Evolutionary conservation across 768 basidiomycete genomes (phyloP).

Genomic region (Boletellus ananiceps): DNA sequence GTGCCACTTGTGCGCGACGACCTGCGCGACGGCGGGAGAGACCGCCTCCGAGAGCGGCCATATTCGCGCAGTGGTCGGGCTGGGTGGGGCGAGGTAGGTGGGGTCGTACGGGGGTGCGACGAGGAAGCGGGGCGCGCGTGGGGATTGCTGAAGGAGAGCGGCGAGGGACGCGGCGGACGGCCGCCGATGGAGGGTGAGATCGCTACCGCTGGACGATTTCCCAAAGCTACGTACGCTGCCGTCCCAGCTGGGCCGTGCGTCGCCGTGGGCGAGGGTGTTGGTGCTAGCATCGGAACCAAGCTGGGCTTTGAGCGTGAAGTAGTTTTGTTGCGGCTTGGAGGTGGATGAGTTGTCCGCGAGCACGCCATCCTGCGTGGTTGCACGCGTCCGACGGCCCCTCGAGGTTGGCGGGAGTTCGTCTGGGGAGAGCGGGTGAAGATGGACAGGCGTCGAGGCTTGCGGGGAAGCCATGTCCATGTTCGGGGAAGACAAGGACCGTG

Average conservation of each 20-base stretch:
- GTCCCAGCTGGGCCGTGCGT: slow-evolving; percentile 37
- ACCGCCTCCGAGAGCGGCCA: slow-evolving; percentile 10
- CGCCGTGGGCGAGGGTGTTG: background rate
- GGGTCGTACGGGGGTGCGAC: slow-evolving; percentile 38
- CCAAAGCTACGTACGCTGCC: slow-evolving; percentile 56
- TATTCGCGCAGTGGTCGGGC: slow-evolving; percentile 27
- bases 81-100: slow-evolving; percentile 31
- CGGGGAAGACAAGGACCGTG: background rate
- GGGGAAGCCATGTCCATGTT: slow-evolving; percentile 18
- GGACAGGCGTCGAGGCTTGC: slow-evolving; percentile 48
- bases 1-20: slow-evolving; percentile 73
- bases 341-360: slow-evolving; percentile 17
- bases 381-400: slow-evolving; percentile 47
- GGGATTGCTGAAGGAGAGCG: slow-evolving; percentile 38
- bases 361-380: slow-evolving; percentile 27
- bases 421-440: slow-evolving; percentile 67
- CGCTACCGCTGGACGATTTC: slow-evolving; percentile 31
- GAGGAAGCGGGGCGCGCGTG: slow-evolving; percentile 35
- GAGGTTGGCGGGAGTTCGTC: slow-evolving; percentile 42
- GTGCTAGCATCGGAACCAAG: slow-evolving; percentile 22
- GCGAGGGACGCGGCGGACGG: slow-evolving; percentile 37
- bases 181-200: slow-evolving; percentile 17
- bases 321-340: slow-evolving; percentile 44
- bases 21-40: slow-evolving; percentile 37
- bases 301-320: slow-evolving; percentile 61